These are phyloP conservation scores for Amanita muscaria DNA, from an alignment of 768 basidiomycete species.

Conservation along the genomic window DNA sequence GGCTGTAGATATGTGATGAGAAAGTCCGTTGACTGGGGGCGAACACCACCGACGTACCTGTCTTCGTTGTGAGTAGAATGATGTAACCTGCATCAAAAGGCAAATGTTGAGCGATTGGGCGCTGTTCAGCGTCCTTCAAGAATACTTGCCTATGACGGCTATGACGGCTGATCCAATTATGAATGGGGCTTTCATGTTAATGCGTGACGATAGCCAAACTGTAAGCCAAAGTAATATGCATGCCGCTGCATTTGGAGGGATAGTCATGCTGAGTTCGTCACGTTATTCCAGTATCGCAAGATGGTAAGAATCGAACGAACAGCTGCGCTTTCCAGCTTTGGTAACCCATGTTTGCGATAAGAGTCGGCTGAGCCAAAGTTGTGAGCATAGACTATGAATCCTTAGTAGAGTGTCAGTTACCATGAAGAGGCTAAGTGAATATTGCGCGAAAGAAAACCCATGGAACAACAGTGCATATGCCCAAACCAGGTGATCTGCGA, in stretches of 20 bases:
- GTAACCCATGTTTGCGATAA: constrained; percentile 46
- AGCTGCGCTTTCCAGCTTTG: constrained; percentile 9
- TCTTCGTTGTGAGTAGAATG: constrained; percentile 39
- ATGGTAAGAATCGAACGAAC: neutral
- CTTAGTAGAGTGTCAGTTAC: constrained; percentile 18
- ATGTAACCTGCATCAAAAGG: constrained; percentile 37
- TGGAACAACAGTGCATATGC: constrained; percentile 54
- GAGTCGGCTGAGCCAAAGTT: constrained; percentile 36
- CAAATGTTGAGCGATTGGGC: neutral
- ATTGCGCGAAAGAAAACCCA: constrained; percentile 50
- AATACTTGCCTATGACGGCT: constrained; percentile 41
- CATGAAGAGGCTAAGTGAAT: constrained; percentile 52
- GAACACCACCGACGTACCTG: constrained; percentile 23
- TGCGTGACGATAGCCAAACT: constrained; percentile 42
- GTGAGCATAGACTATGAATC: neutral
- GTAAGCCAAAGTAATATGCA: constrained; percentile 38
- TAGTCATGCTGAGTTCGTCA: constrained; percentile 35
- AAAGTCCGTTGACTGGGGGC: neutral
- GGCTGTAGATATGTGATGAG: constrained; percentile 20
- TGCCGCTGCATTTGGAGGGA: constrained; percentile 50
- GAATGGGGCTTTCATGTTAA: constrained; percentile 38
- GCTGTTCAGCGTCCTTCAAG: neutral
- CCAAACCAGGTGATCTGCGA: constrained; percentile 52
- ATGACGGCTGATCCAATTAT: constrained; percentile 42
- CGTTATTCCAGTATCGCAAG: neutral